Evolutionary conservation across 345 rosid genomes (phyloP).

Genomic region (Eutrema yunnanense): DNA sequence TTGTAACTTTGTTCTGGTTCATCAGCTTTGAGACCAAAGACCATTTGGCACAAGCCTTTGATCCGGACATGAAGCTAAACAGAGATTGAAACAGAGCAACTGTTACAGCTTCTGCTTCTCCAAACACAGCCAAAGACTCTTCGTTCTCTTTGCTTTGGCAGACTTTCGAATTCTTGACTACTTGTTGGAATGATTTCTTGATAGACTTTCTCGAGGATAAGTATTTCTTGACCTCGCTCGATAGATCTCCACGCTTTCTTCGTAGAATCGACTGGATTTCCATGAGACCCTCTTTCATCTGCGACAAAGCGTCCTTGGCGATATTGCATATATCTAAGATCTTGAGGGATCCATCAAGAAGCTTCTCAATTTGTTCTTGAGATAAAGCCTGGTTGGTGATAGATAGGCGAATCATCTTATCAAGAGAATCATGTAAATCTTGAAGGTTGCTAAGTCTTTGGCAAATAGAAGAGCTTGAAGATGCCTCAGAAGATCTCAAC

Average conservation of each 20-base stretch:
- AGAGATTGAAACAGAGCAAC: conserved; percentile 32
- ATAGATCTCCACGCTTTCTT: conserved; percentile 12
- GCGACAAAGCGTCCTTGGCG: conserved; percentile 27
- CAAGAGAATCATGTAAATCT: conserved; percentile 26
- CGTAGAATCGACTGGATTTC: conserved; percentile 27
- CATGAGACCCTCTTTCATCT: conserved; percentile 18
- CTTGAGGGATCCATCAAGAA: conserved; percentile 30
- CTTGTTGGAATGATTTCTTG: conserved; percentile 17
- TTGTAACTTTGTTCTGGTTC: conserved; percentile 21
- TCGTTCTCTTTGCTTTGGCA: neutral
- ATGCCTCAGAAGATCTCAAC: conserved; percentile 22
- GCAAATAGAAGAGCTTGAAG: conserved; percentile 16
- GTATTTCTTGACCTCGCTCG: conserved; percentile 8
- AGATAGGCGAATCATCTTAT: conserved; percentile 27
- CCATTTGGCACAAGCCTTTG: conserved; percentile 22
- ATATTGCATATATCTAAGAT: conserved; percentile 24
- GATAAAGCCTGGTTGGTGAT: conserved; percentile 19
- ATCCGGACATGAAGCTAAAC: conserved; percentile 31
- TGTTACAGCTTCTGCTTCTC: conserved; percentile 31
- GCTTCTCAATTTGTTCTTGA: conserved; percentile 28
- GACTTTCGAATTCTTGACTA: conserved; percentile 17
- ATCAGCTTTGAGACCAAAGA: conserved; percentile 37
- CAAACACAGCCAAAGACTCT: conserved; percentile 9
- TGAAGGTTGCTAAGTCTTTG: conserved; percentile 19
- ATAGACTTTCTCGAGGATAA: conserved; percentile 20